A percentile compares a stretch with the other conserved stretches of the same genome.
Evolutionary conservation across 78 protist genomes (phyloP).

Genomic region (Dictyostelium citrinum): DNA sequence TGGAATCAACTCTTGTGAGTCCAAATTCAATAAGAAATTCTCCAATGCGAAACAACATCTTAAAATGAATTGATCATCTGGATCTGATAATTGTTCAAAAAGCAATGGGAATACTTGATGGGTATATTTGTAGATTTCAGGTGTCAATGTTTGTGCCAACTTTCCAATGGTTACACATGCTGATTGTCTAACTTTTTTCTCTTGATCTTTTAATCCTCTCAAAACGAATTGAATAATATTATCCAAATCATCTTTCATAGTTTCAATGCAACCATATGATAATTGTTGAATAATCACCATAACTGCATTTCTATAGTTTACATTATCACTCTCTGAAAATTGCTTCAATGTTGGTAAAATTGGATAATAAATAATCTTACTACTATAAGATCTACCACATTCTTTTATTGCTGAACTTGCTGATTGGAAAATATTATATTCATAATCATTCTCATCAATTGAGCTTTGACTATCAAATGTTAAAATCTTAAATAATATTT

Average conservation of each 20-base stretch:
- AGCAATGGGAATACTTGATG: conserved; percentile 47
- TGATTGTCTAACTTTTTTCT: conserved; percentile 11
- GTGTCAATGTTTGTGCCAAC: conserved; percentile 57
- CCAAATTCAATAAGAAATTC: conserved; percentile 16
- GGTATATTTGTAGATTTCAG: conserved; percentile 41
- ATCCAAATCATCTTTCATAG: conserved; percentile 47
- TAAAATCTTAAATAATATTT: background rate
- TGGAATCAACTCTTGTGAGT: conserved; percentile 23
- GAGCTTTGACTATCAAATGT: background rate
- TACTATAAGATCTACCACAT: conserved; percentile 11
- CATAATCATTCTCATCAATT: conserved; percentile 27
- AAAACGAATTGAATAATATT: background rate
- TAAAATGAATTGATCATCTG: conserved; percentile 44
- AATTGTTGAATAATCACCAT: conserved; percentile 40
- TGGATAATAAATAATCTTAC: conserved; percentile 17
- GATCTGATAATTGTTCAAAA: conserved; percentile 37
- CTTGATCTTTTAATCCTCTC: conserved; percentile 1
- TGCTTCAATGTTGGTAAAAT: background rate
- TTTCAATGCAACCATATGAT: conserved; percentile 50
- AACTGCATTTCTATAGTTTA: background rate
- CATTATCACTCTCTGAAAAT: background rate
- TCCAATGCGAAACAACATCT: conserved; percentile 70
- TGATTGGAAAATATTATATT: background rate
- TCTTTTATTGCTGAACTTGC: conserved; percentile 43
- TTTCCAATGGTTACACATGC: conserved; percentile 33